Evolutionary conservation across 164 flowering plant genomes (phyloP).

Genomic region (Vitis riparia): DNA sequence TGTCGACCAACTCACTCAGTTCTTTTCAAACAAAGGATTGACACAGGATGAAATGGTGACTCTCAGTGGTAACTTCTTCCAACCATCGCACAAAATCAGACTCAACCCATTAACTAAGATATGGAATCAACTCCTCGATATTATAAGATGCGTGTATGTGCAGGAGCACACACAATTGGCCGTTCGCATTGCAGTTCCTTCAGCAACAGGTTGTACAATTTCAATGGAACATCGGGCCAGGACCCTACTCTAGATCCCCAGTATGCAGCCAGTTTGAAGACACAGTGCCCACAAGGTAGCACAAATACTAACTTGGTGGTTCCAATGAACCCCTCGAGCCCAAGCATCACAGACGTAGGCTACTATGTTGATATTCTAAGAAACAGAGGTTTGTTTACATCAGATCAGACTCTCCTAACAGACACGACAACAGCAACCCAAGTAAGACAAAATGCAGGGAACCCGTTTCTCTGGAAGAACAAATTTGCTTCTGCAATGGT

Average conservation of each 20-base stretch:
- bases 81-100: too few species aligned
- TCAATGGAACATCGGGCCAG: constrained; percentile 30
- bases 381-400: constrained; percentile 47
- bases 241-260: constrained; percentile 47
- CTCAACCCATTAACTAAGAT: too few species aligned
- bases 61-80: background rate
- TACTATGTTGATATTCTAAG: constrained; percentile 36
- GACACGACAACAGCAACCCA: constrained; percentile 30
- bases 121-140: too few species aligned
- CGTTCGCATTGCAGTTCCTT: constrained; percentile 50
- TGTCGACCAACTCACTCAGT: constrained; percentile 35
- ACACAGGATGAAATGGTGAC: background rate
- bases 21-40: constrained; percentile 46
- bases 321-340: constrained; percentile 45
- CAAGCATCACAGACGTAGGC: constrained; percentile 25
- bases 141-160: background rate
- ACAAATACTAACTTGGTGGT: constrained; percentile 29
- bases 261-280: constrained; percentile 40
- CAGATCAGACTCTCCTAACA: constrained; percentile 57
- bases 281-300: constrained; percentile 42
- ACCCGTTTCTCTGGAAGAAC: constrained; percentile 25
- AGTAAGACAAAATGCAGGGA: constrained; percentile 36
- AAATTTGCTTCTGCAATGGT: constrained; percentile 64
- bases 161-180: constrained; percentile 76
- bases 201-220: constrained; percentile 39